phyloP scores from a whole-genome alignment of 2,329 filamentous ascomycete species.

The Phyllosticta ampelicida region DNA sequence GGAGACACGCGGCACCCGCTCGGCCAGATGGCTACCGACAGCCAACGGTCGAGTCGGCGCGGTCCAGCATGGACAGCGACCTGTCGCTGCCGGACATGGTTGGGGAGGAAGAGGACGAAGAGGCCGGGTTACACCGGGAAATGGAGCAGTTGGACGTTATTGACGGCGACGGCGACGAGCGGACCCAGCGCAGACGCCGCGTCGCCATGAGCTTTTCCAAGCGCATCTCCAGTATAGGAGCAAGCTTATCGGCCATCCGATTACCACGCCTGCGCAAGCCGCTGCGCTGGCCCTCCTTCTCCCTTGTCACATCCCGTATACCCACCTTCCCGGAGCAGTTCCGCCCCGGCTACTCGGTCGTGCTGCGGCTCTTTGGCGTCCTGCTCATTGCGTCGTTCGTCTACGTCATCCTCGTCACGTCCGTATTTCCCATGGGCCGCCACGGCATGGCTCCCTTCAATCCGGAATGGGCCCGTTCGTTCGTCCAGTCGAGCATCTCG shows the following conservation, averaged over 20 bases:
- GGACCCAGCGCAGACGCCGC: constrained; percentile 15
- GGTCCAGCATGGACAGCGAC: constrained; percentile 46
- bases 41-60: constrained; percentile 74
- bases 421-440: constrained; percentile 63
- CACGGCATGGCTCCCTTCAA: constrained; percentile 64
- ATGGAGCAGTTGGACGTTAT: constrained; percentile 58
- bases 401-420: constrained; percentile 77
- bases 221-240: constrained; percentile 44
- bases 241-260: constrained; percentile 47
- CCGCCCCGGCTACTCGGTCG: constrained; percentile 49
- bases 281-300: constrained; percentile 17
- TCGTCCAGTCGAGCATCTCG: constrained; percentile 64
- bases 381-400: constrained; percentile 65
- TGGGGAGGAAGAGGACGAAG: constrained; percentile 41
- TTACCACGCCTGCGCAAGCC: constrained; percentile 26
- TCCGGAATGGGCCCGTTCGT: constrained; percentile 67
- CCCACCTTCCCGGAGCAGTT: constrained; percentile 38
- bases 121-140: constrained; percentile 56
- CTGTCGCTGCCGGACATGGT: constrained; percentile 42
- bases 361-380: constrained; percentile 64
- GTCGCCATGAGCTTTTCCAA: constrained; percentile 42
- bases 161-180: constrained; percentile 24
- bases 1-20: constrained; percentile 16
- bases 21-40: constrained; percentile 41
- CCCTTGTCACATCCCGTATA: constrained; percentile 21